Conservation (phyloP, 306 rosid species). For the Luffa aegyptiaca region DNA sequence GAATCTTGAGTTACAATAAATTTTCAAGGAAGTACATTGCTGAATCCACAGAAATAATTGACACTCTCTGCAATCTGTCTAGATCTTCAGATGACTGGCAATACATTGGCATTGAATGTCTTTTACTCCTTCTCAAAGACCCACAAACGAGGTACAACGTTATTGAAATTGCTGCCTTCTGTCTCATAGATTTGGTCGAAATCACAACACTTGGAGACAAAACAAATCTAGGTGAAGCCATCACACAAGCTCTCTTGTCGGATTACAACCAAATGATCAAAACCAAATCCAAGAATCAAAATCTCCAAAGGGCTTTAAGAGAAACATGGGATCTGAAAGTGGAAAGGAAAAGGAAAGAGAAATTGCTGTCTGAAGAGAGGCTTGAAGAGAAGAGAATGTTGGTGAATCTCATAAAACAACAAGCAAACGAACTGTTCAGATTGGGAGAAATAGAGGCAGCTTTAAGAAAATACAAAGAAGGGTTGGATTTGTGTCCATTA, state of each 20-base stretch:
- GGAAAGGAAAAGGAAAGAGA: conserved; percentile 50
- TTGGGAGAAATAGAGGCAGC: conserved; percentile 42
- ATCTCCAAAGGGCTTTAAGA: conserved; percentile 28
- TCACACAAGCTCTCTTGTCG: conserved; percentile 34
- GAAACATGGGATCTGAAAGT: conserved; percentile 58
- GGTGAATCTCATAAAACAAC: conserved; percentile 27
- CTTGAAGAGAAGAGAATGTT: conserved; percentile 25
- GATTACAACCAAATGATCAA: conserved; percentile 42
- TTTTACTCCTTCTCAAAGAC: conserved; percentile 63
- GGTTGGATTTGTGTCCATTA: conserved; percentile 36
- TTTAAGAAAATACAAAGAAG: conserved; percentile 38
- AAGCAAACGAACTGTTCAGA: conserved; percentile 36
- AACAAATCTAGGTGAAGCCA: conserved; percentile 35
- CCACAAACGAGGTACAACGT: conserved; percentile 49
- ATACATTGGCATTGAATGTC: conserved; percentile 70
- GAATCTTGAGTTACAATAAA: conserved; percentile 53
- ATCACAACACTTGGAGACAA: conserved; percentile 20
- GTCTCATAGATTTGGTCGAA: conserved; percentile 49
- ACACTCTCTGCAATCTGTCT: conserved; percentile 41
- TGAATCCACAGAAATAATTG: conserved; percentile 30
- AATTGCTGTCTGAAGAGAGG: conserved; percentile 29
- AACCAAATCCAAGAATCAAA: conserved; percentile 22
- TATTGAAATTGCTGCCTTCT: conserved; percentile 20
- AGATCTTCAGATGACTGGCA: conserved; percentile 92
- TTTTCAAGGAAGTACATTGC: conserved; percentile 44